Evolutionary conservation across 2,329 filamentous ascomycete genomes (phyloP), one percentile per base, ranked within the genome.

Genomic region (Neopestalotiopsis sp.): DNA sequence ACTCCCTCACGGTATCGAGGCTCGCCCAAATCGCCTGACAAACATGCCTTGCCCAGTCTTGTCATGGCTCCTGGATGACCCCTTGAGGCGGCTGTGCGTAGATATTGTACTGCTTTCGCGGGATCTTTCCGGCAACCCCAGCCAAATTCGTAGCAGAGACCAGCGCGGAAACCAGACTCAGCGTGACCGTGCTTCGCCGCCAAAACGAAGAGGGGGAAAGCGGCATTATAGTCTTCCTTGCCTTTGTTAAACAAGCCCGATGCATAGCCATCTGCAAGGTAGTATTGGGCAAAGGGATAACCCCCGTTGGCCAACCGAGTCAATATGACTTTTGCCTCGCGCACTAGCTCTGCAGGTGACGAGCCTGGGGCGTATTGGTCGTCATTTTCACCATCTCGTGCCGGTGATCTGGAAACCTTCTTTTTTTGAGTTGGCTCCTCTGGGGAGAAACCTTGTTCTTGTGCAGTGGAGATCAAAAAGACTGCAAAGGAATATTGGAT

Each of bases 271-370:
- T 99, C 96, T 24, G 91, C 96, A 13, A 99, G 89, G 79, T 98
- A 98, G 82, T 99, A 99, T 80, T 99, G 96, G 3, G 96, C 96
- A 80, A 98, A 98, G 1, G 96, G 96, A 79, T 98, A 98, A 61
- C 94, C 94, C 69, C 90, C 91, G 81, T 95, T 95, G 20, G 95
- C 88, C 65, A 98, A 87, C 71, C 91, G 92, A 81, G 97, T 94
- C 59, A 99, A 84, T 75, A 98, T 98, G 70, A 91, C 90, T 77
- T 94, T 93, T 69, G 96, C 95, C 86, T 99, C 96, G 45, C 90
- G 90, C 61, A 97, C 84, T 70, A 98, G 84, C 72, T 94, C 90
- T 32, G 89, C 85, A 6, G 90, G 88, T 28, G 69, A 70, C 45
- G 69, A 59, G 28, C 67, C 67, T 24, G 45, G 76, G 6, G 79